Evolutionary conservation across 1,284 basidiomycete genomes (phyloP), one percentile per base, ranked within the genome.

Genomic region (Boletellus deceptivus): DNA sequence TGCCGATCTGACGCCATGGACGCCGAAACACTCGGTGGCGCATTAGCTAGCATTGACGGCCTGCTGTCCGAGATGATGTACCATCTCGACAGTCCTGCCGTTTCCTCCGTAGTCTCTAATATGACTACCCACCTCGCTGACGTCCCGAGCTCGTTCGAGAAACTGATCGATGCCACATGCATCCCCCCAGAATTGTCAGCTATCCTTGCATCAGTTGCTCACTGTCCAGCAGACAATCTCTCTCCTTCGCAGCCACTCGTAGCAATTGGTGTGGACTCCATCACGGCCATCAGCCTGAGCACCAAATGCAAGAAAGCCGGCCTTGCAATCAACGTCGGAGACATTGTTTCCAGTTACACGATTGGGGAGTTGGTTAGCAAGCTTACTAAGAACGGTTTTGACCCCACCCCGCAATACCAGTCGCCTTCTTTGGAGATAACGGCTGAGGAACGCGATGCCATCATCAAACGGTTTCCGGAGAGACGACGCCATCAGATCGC

Each of bases 191-290:
- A 45, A 7, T 42, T 70, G 37, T 53, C 60, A 24, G 57, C 55
- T 8, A 37, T 64, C 16, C 49, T 72, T 16, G 59, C 59, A n/a
- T 48, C 56, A 13, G 57, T 65, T 13, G 53, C 59, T 1, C 59
- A 60, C 22, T 56, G 60, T 6, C 49, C 66, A 9, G 27, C 46
- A 6, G 56, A 63, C 0, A 54, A 54, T 31, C 56, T 78, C 14
- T 55, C 60, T 20, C 55, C 63, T 7, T 49, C 58, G 9, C 75
- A 74, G 6, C 64, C 69, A 2, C 67, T 77, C 11, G 65, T 67
- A 11, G 65, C 75, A 6, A 59, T 80, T 6, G 78, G 78, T 9
- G 67, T 80, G n/a, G 78, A 80, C 56, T 79, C 78, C 1, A 80
- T 80, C 48, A 75, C 73, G 25, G 75, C 78, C 17, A 76, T 80